Conservation (phyloP, 2,329 filamentous ascomycete species). For the Sporothrix humicola region DNA sequence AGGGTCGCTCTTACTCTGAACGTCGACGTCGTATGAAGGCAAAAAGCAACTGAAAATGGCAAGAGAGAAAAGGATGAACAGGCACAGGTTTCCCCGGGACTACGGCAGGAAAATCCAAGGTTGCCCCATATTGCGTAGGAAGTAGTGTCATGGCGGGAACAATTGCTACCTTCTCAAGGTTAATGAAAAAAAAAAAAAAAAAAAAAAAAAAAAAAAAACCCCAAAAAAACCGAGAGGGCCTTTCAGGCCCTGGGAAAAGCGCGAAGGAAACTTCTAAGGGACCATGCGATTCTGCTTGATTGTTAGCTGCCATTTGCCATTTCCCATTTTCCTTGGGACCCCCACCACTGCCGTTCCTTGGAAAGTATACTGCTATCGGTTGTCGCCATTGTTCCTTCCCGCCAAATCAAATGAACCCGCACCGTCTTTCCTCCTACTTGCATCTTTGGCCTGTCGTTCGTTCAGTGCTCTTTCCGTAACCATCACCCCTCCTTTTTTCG, state of each 20-base stretch:
- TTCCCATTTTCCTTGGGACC: not conserved
- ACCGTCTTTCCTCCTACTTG: not conserved
- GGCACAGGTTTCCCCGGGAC: conserved; percentile 18
- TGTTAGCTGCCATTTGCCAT: not conserved
- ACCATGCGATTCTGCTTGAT: not conserved
- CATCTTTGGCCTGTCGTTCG: not conserved
- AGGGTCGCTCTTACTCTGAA: conserved; percentile 6
- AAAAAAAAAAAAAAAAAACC: too few species aligned
- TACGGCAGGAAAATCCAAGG: not conserved
- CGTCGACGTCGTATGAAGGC: not conserved
- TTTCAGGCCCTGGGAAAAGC: not conserved
- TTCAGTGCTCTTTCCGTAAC: not conserved
- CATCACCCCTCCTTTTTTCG: not conserved
- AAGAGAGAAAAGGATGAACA: not conserved
- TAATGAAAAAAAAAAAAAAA: not conserved
- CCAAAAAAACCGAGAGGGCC: not conserved
- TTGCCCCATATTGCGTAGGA: not conserved
- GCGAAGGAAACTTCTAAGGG: not conserved
- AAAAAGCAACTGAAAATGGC: not conserved
- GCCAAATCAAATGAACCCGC: not conserved
- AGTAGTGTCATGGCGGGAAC: not conserved
- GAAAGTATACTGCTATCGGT: not conserved
- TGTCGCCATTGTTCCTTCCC: conserved; percentile 15
- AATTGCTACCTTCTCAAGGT: not conserved
- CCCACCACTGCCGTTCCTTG: conserved; percentile 1